Evolutionary conservation across 495 filamentous ascomycete species (phyloP), one percentile per base, ranked within the genome.

Genomic region (Talaromyces liani): DNA sequence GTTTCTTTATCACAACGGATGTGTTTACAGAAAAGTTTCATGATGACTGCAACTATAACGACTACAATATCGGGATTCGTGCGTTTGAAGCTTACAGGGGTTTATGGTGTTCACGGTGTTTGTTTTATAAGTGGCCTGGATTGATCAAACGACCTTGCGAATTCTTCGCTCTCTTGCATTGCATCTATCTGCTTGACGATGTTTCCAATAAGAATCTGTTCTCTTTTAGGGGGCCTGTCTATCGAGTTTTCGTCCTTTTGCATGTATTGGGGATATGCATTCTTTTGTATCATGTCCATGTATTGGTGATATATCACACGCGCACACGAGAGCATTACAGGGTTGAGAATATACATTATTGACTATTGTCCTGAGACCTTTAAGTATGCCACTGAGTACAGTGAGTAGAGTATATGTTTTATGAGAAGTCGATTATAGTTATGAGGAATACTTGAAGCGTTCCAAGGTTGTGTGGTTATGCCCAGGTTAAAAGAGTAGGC

Each of bases 171-270:
- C 12, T 27, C 24, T 55, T 55, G 20, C 51, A 24, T 25, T 55
- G 51, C 51, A 55, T 55, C 51, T 55, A 55, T 55, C 51, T 55
- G 51, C 51, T 55, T 55, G 51, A 22, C 24, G 12, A 55, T 55
- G 51, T 55, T 55, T 55, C 49, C 51, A 27, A 18, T 25, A 55
- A 27, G 51, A 29, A 29, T 25, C 10, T 55, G 25, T 29, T 53
- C 49, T 25, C 1, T n/a, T 16, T 55, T 5, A 55, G 1, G 18
- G 49, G 18, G 18, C 10, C 49, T 29, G 51, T 27, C 51, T 55
- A 25, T 55, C 51, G 25, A 14, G 10, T 29, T 55, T 24, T 29
- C 2, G 51, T 55, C 24, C 22, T 55, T 55, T 20, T 55, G 51
- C 51, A 55, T 55, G 51, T 25, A 14, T 55, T 27, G n/a, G 22